Base-by-base conservation (phyloP, 2,329 filamentous ascomycete genomes). In the Colletotrichum sidae region DNA sequence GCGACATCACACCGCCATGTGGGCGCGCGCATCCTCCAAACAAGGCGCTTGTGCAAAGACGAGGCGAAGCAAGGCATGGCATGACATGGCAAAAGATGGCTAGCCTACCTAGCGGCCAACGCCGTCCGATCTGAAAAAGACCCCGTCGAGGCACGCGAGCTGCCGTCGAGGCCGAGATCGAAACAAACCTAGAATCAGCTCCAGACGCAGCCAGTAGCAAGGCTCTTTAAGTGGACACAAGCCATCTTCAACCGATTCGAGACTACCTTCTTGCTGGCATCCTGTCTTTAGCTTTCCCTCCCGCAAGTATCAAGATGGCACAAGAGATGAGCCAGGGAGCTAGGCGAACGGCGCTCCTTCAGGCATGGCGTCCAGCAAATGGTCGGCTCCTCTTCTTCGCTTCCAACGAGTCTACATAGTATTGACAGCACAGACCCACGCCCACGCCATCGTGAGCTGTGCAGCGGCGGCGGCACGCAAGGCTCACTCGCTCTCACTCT, bases 141-240 rank as follows among this genome's bases (percentile, higher is more conserved):
- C 37, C 44, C 47, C 47, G 52, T 63, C 6, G 42, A 52, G 35
- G 59, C 56, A 53, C 59, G 63, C 63, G 59, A 63, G 58, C 46
- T 49, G 59, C 52, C 63, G 41, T 52, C 47, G 47, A 53, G 46
- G 53, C 63, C 52, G 47, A 66, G 58, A 63, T 66, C 54, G 58
- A 63, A 66, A 63, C 63, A 41, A 58, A 57, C 52, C 49, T 66
- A 52, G 58, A 56, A 63, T 52, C 58, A 62, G 53, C 42, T 44
- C 47, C 45, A 61, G 57, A 63, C 62, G 41, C 62, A 55, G 50
- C 7, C 46, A 52, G 62, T 65, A 57, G 53, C 62, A 65, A 61
- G 34, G 34, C 52, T 47, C 34, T 47, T 44, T 52, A 13, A 37
- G 58, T 56, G 46, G 52, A 39, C 52, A 53, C 52, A 47, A 57